These are phyloP conservation scores for Xerocomellus amylosporus DNA, from an alignment of 768 basidiomycete species.

Conservation along the genomic window DNA sequence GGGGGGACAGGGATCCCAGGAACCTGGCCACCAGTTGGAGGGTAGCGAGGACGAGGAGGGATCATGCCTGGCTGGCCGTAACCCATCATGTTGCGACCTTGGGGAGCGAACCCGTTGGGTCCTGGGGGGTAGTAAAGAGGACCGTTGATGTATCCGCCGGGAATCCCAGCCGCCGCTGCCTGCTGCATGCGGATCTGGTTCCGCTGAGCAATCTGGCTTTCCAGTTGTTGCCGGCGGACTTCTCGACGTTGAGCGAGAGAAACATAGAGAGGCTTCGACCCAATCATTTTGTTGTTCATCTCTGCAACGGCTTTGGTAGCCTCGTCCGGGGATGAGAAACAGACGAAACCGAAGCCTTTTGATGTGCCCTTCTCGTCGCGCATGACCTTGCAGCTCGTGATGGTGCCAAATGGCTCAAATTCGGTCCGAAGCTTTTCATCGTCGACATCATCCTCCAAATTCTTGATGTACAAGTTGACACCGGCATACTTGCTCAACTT, in stretches of 20 bases:
- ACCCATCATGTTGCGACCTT: conserved; percentile 61
- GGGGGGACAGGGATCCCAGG: conserved; percentile 77
- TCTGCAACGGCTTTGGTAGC: conserved; percentile 99
- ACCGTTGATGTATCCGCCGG: conserved; percentile 45
- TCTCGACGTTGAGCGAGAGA: conserved; percentile 98
- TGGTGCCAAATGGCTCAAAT: conserved; percentile 94
- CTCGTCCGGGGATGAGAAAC: conserved; percentile 97
- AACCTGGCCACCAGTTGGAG: conserved; percentile 64
- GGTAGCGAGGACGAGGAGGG: conserved; percentile 84
- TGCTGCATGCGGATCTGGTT: conserved; percentile 95
- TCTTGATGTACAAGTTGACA: conserved; percentile 99
- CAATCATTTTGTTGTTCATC: conserved; percentile 99
- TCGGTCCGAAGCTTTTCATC: conserved; percentile 96
- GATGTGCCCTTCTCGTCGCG: conserved; percentile 91
- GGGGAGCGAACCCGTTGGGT: conserved; percentile 77
- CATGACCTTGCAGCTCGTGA: conserved; percentile 99
- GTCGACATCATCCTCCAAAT: conserved; percentile 96
- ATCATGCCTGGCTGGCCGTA: conserved; percentile 88
- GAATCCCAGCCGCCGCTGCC: conserved; percentile 80
- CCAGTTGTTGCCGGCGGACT: conserved; percentile 95
- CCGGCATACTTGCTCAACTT: conserved; percentile 98
- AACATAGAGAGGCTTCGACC: conserved; percentile 97
- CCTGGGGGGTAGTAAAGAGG: conserved; percentile 74
- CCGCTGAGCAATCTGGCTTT: conserved; percentile 98
- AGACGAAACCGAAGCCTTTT: conserved; percentile 98